These are phyloP conservation scores for Pseudocercospora fijiensis DNA, from an alignment of 2,329 filamentous ascomycete genomes.

Conservation along the genomic window DNA sequence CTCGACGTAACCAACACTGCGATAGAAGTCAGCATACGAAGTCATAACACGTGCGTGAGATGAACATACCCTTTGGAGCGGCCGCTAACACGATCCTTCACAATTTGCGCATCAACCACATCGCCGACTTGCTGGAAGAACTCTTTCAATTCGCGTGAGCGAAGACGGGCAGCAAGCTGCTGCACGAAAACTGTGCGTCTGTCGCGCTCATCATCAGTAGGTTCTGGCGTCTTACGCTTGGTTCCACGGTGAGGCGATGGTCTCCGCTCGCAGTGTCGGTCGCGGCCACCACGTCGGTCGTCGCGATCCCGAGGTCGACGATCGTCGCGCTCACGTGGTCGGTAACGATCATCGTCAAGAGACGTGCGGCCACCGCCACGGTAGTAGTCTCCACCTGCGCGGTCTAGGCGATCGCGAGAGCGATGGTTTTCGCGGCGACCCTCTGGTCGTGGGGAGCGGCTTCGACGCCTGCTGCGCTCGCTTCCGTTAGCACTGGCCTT, in stretches of 20 bases:
- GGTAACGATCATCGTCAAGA: constrained; percentile 36
- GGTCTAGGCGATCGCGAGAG: constrained; percentile 29
- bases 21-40: constrained; percentile 40
- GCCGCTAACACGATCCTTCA: constrained; percentile 94
- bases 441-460: constrained; percentile 29
- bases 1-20: constrained; percentile 96
- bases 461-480: constrained; percentile 35
- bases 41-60: constrained; percentile 8
- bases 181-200: constrained; percentile 97
- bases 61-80: constrained; percentile 87
- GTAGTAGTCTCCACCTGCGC: constrained; percentile 42
- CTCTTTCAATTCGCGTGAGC: constrained; percentile 85
- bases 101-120: constrained; percentile 96
- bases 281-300: constrained; percentile 64
- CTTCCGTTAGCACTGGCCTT: constrained; percentile 42
- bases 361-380: constrained; percentile 37
- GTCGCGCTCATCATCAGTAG: constrained; percentile 94
- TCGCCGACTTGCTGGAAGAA: constrained; percentile 96
- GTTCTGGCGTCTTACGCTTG: constrained; percentile 57
- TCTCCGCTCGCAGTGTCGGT: constrained; percentile 44
- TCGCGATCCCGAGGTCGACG: constrained; percentile 37
- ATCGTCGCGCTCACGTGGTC: constrained; percentile 58
- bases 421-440: constrained; percentile 24
- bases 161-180: constrained; percentile 89
- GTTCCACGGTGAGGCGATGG: constrained; percentile 45